These are phyloP conservation scores for Lizonia empirigonia DNA, from an alignment of 2,329 filamentous ascomycete species.

Conservation along the genomic window DNA sequence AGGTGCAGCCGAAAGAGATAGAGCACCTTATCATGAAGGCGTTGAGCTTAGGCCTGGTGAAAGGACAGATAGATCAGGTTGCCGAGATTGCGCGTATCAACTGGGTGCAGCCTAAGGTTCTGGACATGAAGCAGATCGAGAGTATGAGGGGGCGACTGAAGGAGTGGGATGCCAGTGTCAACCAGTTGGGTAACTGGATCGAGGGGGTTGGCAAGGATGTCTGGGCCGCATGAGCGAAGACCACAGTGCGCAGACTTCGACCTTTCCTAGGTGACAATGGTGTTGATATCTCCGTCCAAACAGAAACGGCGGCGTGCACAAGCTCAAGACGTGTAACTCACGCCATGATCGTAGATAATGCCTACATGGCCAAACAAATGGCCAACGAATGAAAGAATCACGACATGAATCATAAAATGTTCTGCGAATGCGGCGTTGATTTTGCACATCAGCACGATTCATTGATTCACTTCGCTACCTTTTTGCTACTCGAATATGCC, in stretches of 20 bases:
- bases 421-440: not conserved
- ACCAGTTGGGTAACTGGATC: slow-evolving; percentile 96
- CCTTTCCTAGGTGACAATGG: not conserved
- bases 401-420: not conserved
- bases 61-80: slow-evolving; percentile 95
- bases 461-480: not conserved
- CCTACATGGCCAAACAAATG: slow-evolving; percentile 6
- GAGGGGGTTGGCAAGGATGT: slow-evolving; percentile 92
- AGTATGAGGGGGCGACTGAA: slow-evolving; percentile 85
- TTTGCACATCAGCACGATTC: not conserved
- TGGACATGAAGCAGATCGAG: slow-evolving; percentile 94
- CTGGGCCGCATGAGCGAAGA: slow-evolving; percentile 70
- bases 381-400: slow-evolving; percentile 22
- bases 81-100: slow-evolving; percentile 92
- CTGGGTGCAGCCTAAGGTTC: slow-evolving; percentile 98
- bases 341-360: slow-evolving; percentile 27
- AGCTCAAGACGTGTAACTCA: slow-evolving; percentile 7
- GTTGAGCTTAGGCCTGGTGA: slow-evolving; percentile 86
- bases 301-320: slow-evolving; percentile 3
- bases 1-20: slow-evolving; percentile 88
- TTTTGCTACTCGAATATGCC: slow-evolving; percentile 23
- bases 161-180: slow-evolving; percentile 96
- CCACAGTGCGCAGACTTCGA: not conserved
- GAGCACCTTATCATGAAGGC: slow-evolving; percentile 99
- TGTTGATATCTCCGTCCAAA: slow-evolving; percentile 1